phyloP scores from a whole-genome alignment of 1,284 basidiomycete species.

The Blastosporella zonata region DNA sequence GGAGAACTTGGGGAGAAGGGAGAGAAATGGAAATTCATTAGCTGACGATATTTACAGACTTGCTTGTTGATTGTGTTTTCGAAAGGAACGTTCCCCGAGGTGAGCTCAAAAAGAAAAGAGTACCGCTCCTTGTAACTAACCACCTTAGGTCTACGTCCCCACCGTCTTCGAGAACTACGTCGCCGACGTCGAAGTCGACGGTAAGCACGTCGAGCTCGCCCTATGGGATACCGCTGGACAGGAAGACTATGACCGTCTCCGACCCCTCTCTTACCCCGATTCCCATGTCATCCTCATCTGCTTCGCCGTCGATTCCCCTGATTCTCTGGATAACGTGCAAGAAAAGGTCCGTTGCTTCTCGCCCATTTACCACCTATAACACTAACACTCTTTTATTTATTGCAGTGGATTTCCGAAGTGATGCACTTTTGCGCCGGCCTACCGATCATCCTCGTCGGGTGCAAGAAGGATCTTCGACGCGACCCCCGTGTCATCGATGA shows the following conservation, averaged over 20 bases:
- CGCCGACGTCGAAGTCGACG: slow-evolving; percentile 87
- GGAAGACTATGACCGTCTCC: slow-evolving; percentile 87
- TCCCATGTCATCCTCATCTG: slow-evolving; percentile 93
- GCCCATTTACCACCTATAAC: neutral
- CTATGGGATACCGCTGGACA: slow-evolving; percentile 96
- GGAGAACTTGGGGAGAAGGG: neutral
- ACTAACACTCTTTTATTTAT: neutral
- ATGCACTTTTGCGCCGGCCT: slow-evolving; percentile 88
- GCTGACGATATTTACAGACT: slow-evolving; percentile 42
- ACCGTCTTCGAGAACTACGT: slow-evolving; percentile 94
- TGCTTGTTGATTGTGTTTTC: slow-evolving; percentile 85
- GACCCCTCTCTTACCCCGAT: slow-evolving; percentile 89
- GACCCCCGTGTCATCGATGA: slow-evolving; percentile 80
- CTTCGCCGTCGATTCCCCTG: slow-evolving; percentile 90
- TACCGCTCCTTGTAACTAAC: too few species aligned
- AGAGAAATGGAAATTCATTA: neutral
- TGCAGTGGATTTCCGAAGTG: slow-evolving; percentile 91
- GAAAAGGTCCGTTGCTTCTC: slow-evolving; percentile 70
- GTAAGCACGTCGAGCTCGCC: slow-evolving; percentile 89
- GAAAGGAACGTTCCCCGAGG: slow-evolving; percentile 94
- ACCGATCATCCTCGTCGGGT: slow-evolving; percentile 89
- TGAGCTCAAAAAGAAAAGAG: slow-evolving; percentile 39
- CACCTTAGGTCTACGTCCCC: slow-evolving; percentile 47
- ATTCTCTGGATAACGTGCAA: slow-evolving; percentile 92
- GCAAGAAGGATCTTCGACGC: slow-evolving; percentile 87